Evolutionary conservation across 2,329 filamentous ascomycete genomes (phyloP), one percentile per base, ranked within the genome.

Genomic region (Alternaria tenuissima): DNA sequence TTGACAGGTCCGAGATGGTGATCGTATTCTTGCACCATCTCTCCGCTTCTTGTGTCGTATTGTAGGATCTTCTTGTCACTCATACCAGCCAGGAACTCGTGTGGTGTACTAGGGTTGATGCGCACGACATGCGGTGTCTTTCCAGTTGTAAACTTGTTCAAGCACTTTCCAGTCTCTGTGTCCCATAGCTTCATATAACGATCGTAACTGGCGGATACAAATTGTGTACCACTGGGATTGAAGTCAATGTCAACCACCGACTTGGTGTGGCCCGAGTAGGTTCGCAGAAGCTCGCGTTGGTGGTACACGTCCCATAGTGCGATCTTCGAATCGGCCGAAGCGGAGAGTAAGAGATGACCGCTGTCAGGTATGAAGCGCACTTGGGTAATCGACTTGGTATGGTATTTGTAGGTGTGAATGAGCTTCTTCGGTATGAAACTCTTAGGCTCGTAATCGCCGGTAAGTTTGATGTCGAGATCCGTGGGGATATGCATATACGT

Each of bases 21-120:
- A 76, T 99, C 94, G 81, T 99, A 99, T 82, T 98, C 95, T 76
- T 99, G 96, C 12, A 97, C 91, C 59, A 95, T 86, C 71, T 96
- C 89, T 67, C 88, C 88, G 7, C 89, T 89, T 28, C 96, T 88
- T 2, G 89, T 94, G 79, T 99, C 95, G 79, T 96, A 99, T 76
- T 99, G 95, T 42, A 99, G 86, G 69, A 99, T 99, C 84, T 97
- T 97, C 84, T 99, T 99, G 80, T 99, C 94, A 38, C 92, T 95
- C 92, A 98, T 96, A 72, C 95, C 95, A 1, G 93, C 94, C 57
- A 99, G 81, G 79, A 99, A 99, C 78, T 98, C 94, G 76, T 95
- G 91, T 8, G 89, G 87, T 67, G 90, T 88, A 49, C 89, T 87
- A 0, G 94, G 94, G 79, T 98, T 96, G 85, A 98, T 98, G 68